These are phyloP conservation scores for Coemansia sp. DNA, from an alignment of 192 early-diverging fungal genomes.

Conservation along the genomic window DNA sequence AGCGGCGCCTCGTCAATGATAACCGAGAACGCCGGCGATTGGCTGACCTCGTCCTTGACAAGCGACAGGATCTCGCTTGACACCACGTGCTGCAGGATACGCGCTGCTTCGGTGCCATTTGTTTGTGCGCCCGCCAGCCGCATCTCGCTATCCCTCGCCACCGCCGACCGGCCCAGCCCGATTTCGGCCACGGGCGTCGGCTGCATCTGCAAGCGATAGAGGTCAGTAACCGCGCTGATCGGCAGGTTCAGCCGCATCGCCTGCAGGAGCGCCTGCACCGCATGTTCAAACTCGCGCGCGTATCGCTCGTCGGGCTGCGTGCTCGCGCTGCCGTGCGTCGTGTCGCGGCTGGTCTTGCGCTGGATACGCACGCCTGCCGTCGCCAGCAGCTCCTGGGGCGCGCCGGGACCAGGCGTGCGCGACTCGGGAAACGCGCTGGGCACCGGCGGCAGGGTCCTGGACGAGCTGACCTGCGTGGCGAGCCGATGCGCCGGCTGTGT, in stretches of 20 bases:
- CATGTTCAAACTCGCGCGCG: constrained; percentile 37
- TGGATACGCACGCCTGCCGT: neutral
- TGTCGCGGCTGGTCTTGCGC: constrained; percentile 7
- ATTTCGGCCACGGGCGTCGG: constrained; percentile 30
- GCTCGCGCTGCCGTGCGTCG: constrained; percentile 4
- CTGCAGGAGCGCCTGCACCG: constrained; percentile 47
- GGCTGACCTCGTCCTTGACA: constrained; percentile 51
- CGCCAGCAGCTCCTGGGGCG: neutral
- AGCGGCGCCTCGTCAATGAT: constrained; percentile 51
- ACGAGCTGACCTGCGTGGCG: neutral
- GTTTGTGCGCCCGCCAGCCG: constrained; percentile 31
- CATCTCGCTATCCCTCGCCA: neutral
- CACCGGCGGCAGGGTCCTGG: neutral
- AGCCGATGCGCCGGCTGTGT: neutral
- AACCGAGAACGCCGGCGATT: constrained; percentile 50
- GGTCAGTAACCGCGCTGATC: constrained; percentile 37
- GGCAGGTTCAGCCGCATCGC: constrained; percentile 50
- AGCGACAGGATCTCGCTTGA: constrained; percentile 52
- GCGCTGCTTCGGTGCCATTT: constrained; percentile 32
- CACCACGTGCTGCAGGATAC: constrained; percentile 47
- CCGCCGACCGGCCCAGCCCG: constrained; percentile 4
- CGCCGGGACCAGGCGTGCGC: neutral
- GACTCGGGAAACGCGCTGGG: neutral
- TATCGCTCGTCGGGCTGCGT: constrained; percentile 37
- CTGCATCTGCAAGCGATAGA: constrained; percentile 38